Percentiles rank a stretch among this genome's conserved stretches.
These are phyloP conservation scores for Eucalyptus erythrocorys DNA, from an alignment of 345 rosid species.

Conservation along the genomic window DNA sequence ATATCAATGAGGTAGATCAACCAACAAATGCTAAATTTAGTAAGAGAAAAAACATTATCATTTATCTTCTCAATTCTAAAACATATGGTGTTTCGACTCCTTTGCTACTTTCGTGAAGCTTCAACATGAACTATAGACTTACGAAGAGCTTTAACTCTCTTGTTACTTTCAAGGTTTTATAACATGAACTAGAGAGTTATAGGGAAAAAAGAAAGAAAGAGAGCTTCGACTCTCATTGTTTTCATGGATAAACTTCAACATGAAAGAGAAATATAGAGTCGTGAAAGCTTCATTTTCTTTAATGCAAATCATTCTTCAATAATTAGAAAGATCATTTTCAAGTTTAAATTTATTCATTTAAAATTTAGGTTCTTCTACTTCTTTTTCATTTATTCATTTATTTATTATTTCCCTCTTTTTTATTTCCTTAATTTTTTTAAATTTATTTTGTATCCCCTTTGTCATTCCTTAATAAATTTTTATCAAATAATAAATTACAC, in stretches of 20 bases:
- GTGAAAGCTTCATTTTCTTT: background rate
- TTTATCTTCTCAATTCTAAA: background rate
- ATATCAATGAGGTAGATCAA: background rate
- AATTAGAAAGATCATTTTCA: background rate
- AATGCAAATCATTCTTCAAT: background rate
- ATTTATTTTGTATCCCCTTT: background rate
- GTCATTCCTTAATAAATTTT: background rate
- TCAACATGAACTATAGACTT: background rate
- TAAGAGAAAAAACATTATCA: background rate
- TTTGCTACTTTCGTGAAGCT: background rate
- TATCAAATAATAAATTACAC: too few species aligned
- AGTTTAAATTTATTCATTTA: background rate
- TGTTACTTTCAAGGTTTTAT: background rate
- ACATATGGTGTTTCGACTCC: background rate
- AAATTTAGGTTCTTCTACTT: background rate
- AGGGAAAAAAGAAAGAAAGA: too few species aligned
- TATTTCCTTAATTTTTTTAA: background rate
- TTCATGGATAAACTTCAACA: background rate
- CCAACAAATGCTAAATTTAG: background rate
- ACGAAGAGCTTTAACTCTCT: background rate
- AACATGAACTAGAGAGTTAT: background rate
- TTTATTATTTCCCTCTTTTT: background rate
- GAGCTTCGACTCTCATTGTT: background rate
- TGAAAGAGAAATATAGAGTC: background rate
- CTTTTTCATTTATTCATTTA: too few species aligned